Conservation (phyloP, 2,329 filamentous ascomycete genomes). For the Davidsoniella australis region DNA sequence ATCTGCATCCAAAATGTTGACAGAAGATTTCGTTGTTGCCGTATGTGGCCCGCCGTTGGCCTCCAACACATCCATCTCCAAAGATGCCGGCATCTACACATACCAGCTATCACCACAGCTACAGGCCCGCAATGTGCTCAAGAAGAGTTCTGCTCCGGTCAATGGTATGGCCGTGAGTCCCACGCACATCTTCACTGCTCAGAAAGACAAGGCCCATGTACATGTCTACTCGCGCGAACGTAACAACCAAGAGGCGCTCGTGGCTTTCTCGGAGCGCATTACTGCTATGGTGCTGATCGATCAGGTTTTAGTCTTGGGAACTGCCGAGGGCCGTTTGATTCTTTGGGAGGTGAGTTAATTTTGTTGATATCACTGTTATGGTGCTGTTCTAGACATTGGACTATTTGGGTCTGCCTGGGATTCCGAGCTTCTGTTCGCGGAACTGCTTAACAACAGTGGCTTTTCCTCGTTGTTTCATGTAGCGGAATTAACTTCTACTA, state of each 20-base stretch:
- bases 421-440: background rate
- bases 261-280: conserved; percentile 78
- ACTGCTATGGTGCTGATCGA: conserved; percentile 57
- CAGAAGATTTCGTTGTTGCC: conserved; percentile 42
- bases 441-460: too few relatives aligned
- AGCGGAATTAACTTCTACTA: background rate
- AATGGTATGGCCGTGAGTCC: conserved; percentile 67
- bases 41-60: conserved; percentile 39
- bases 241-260: conserved; percentile 72
- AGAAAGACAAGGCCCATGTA: conserved; percentile 78
- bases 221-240: conserved; percentile 78
- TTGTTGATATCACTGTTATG: too few relatives aligned
- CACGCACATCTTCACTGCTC: conserved; percentile 78
- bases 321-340: conserved; percentile 68
- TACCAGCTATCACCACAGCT: conserved; percentile 67
- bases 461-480: too few relatives aligned
- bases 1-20: conserved; percentile 29
- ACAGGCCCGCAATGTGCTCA: conserved; percentile 62
- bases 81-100: conserved; percentile 76
- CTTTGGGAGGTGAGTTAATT: conserved; percentile 65
- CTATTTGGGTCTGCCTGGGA: background rate
- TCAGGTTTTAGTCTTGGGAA: conserved; percentile 63
- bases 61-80: conserved; percentile 45
- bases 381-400: too few relatives aligned
- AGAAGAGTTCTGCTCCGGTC: conserved; percentile 71